These are phyloP conservation scores for Ceratocystis harringtonii DNA, from an alignment of 2,329 filamentous ascomycete species.

Conservation along the genomic window DNA sequence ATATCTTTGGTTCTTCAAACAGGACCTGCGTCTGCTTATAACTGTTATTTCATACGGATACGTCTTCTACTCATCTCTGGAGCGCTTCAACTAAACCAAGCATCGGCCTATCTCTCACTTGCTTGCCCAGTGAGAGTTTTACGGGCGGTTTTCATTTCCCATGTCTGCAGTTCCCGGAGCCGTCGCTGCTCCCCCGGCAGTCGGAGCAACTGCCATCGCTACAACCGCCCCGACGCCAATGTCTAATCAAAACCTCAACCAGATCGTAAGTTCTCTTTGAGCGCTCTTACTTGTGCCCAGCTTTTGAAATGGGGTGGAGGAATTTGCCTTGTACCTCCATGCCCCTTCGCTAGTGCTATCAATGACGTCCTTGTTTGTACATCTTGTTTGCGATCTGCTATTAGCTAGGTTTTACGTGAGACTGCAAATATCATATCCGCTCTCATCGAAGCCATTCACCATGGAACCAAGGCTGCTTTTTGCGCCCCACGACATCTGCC, in stretches of 20 bases:
- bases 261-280: slow-evolving; percentile 58
- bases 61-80: neutral
- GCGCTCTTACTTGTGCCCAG: neutral
- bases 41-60: neutral
- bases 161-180: slow-evolving; percentile 18
- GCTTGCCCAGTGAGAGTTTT: neutral
- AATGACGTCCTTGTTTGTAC: neutral
- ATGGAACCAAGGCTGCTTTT: neutral
- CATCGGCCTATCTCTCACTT: neutral
- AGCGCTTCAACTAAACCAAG: neutral
- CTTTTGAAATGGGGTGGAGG: neutral
- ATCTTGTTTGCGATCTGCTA: neutral
- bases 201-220: slow-evolving; percentile 20
- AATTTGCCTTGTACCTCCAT: neutral
- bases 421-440: neutral
- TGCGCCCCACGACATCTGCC: neutral
- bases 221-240: slow-evolving; percentile 30
- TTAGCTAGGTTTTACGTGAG: neutral
- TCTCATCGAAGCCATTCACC: neutral
- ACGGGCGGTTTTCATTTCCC: neutral
- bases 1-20: neutral
- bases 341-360: neutral
- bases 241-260: slow-evolving; percentile 82
- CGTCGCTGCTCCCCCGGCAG: slow-evolving; percentile 18
- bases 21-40: neutral